Evolutionary conservation across 1,284 basidiomycete species (phyloP), one percentile per base, ranked within the genome.

Genomic region (Apiotrichum domesticum): DNA sequence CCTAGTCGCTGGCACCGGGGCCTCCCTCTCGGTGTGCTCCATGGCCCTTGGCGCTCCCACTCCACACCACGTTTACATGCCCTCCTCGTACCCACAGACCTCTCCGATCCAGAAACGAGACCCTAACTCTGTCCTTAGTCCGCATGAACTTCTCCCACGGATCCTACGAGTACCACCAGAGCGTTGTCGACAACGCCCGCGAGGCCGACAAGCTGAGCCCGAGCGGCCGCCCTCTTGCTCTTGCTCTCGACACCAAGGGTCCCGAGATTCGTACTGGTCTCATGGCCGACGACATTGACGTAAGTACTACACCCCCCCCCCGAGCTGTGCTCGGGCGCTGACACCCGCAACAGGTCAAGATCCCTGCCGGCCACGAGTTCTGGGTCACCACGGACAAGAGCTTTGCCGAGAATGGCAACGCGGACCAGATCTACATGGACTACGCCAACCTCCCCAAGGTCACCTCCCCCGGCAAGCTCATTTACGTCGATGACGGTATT

Each of bases 131-230:
- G 32, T 56, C 40, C 50, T 42, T 67, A 95, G 93, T 96, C 61
- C 91, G 93, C 78, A 96, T 96, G 92, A 96, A 97, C 83, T 95
- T 95, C 77, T 95, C 92, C 55, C 92, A 96, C 84, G 92, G 92
- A 55, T 87, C 87, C 56, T 94, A 98, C 77, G 90, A 92, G 70
- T 96, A 94, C 77, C 94, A 98, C 79, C 90, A 97, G 80, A 92
- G 88, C 65, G 93, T 97, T 64, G 91, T 98, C 73, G 90, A 97
- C 81, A 96, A 97, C 81, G 88, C 91, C 51, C 84, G 92, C 68
- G 86, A 85, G 72, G 87, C 89, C 80, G 82, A 90, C 58, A 84
- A 83, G 49, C 84, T 77, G 65, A 82, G 85, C 67, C 84, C 84
- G 59, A 60, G 47, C 41, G 91, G 90, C 54, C 90, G 96, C 55